phyloP scores from a whole-genome alignment of 2,329 filamentous ascomycete genomes.

The Tolypocladium endophyticum region DNA sequence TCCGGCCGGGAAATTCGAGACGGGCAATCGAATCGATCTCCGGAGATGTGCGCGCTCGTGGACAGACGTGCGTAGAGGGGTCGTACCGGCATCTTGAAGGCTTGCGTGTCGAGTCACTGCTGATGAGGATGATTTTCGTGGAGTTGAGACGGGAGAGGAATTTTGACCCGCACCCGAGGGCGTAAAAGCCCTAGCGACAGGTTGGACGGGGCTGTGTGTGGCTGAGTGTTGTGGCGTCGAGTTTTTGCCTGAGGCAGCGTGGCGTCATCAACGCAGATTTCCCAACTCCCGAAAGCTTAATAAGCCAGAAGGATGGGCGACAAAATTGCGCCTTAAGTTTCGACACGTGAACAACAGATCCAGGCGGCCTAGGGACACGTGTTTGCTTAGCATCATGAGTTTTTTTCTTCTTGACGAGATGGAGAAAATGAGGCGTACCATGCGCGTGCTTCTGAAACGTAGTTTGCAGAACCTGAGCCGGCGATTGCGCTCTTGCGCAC shows the following conservation, averaged over 20 bases:
- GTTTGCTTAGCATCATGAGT: neutral
- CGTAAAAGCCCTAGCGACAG: conserved; percentile 26
- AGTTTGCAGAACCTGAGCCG: neutral
- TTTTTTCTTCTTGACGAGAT: neutral
- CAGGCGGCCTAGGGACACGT: neutral
- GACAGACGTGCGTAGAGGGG: conserved; percentile 5
- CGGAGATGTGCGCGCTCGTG: conserved; percentile 1
- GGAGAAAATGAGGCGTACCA: neutral
- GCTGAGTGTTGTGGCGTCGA: neutral
- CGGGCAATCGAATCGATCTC: neutral
- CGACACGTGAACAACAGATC: neutral
- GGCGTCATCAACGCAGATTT: neutral
- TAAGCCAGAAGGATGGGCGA: neutral
- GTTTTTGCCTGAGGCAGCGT: conserved; percentile 8
- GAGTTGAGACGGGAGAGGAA: conserved; percentile 19
- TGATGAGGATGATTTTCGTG: conserved; percentile 21
- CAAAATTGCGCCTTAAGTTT: conserved; percentile 1
- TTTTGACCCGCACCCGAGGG: conserved; percentile 23
- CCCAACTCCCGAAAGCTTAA: neutral
- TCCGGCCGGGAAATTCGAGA: neutral
- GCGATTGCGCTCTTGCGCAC: neutral
- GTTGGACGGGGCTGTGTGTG: conserved; percentile 6
- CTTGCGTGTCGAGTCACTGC: conserved; percentile 25
- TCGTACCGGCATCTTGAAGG: conserved; percentile 32
- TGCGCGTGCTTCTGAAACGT: neutral